Base-by-base conservation (phyloP, 2,329 filamentous ascomycete genomes). In the Colletotrichum sp. region DNA sequence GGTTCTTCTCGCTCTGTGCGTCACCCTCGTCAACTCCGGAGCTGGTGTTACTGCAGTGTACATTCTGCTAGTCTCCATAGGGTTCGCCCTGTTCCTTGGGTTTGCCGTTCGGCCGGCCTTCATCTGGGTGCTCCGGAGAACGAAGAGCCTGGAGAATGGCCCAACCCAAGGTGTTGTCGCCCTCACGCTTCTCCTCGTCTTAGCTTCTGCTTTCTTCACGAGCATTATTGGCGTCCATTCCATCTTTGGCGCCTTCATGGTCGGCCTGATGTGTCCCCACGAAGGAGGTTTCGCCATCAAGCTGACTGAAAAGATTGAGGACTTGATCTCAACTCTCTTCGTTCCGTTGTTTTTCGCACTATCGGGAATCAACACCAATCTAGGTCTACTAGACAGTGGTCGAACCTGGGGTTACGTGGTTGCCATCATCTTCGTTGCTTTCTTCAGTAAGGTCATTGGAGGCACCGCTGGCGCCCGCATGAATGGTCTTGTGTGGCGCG, bases 321-420 rank as follows among this genome's bases (percentile, higher is more conserved):
- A 98, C 88, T 86, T 98, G 15, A 93, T 98, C 34, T 92, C 93
- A 0, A 93, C 94, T 2, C 86, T 98, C 1, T 96, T 98, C 79
- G 84, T 98, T 10, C 96, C 96, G 0, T 90, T 98, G 3, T 98
- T 98, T 83, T 98, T 98, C 85, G 96, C 96, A 0, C 91, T 98
- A 2, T 98, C 96, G 1, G 96, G 96, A 5, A 87, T 98, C 9
- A 96, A 92, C 82, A 98, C 96, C 12, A 92, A 98, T 80, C 87
- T 98, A 34, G 96, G 96, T 24, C 88, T 98, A 7, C 89, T 98
- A 38, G 89, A 98, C 79, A 92, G 90, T 77, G 96, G 95, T 6
- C 93, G 94, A 5, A 94, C 95, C 0, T 98, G 96, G 96, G 96
- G 89, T 1, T 98, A 98, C 82, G 95, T 98, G 7, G 81, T 98